These are phyloP conservation scores for Hamigera avellanea DNA, from an alignment of 495 filamentous ascomycete genomes.

Conservation along the genomic window DNA sequence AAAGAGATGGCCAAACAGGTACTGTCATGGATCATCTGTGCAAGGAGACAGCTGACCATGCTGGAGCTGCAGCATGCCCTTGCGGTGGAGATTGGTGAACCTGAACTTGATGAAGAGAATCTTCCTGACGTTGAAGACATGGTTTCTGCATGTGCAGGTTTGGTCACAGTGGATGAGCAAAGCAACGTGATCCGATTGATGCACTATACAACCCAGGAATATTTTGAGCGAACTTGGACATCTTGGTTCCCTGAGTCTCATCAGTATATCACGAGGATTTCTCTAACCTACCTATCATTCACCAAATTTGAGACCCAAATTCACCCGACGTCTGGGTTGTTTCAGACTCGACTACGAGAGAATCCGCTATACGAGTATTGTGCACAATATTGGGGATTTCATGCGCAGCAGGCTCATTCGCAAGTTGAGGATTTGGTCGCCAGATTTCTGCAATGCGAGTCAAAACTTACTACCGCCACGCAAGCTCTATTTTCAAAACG, in stretches of 20 bases:
- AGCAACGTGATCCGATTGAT: slow-evolving; percentile 33
- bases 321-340: too few relatives aligned
- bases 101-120: slow-evolving; percentile 27
- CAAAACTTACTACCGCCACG: too few relatives aligned
- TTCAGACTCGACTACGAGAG: too few relatives aligned
- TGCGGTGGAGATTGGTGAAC: slow-evolving; percentile 19
- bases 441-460: too few relatives aligned
- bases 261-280: slow-evolving; percentile 3
- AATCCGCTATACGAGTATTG: too few relatives aligned
- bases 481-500: too few relatives aligned
- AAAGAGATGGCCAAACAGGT: slow-evolving; percentile 16
- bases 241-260: slow-evolving; percentile 8
- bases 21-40: slow-evolving; percentile 21
- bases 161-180: slow-evolving; percentile 38
- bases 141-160: slow-evolving; percentile 36
- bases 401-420: too few relatives aligned
- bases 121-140: slow-evolving; percentile 25
- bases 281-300: slow-evolving; percentile 12
- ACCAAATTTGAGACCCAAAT: not conserved
- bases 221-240: slow-evolving; percentile 17
- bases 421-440: too few relatives aligned
- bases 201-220: slow-evolving; percentile 46
- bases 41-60: slow-evolving; percentile 27
- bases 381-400: too few relatives aligned
- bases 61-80: slow-evolving; percentile 38